Evolutionary conservation across 106 monocot genomes (phyloP).

Genomic region (Xerophyta viscosa): DNA sequence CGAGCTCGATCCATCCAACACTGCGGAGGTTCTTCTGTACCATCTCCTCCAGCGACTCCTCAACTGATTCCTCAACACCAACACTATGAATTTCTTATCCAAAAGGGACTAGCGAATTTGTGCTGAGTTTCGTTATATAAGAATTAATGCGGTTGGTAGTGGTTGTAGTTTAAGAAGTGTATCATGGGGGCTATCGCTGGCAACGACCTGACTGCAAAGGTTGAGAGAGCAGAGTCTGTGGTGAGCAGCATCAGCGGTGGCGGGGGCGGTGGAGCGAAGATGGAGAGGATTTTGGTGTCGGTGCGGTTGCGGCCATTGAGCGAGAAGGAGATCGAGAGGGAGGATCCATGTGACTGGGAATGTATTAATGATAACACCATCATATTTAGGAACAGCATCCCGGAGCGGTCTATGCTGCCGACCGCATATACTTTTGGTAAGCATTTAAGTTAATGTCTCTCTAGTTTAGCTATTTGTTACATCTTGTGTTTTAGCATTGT

Average conservation of each 20-base stretch:
- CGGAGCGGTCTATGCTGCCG: slow-evolving; percentile 57
- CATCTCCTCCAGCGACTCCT: too few relatives aligned
- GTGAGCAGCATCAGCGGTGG: slow-evolving; percentile 9
- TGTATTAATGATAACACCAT: slow-evolving; percentile 81
- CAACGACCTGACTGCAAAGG: too few relatives aligned
- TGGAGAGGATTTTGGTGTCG: slow-evolving; percentile 86
- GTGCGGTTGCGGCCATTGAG: slow-evolving; percentile 89
- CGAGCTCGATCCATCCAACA: too few relatives aligned
- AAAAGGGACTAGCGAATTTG: too few relatives aligned
- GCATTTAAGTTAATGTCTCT: neutral
- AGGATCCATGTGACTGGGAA: slow-evolving; percentile 78
- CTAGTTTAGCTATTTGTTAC: neutral
- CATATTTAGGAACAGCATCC: slow-evolving; percentile 49
- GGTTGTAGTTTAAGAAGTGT: too few relatives aligned
- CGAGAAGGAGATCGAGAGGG: slow-evolving; percentile 54
- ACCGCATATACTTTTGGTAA: slow-evolving; percentile 85
- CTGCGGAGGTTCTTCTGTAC: too few relatives aligned
- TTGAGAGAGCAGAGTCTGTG: slow-evolving; percentile 20
- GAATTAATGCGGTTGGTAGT: too few relatives aligned
- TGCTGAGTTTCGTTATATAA: too few relatives aligned
- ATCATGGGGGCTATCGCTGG: too few relatives aligned
- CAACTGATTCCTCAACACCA: too few relatives aligned
- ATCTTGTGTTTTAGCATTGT: neutral
- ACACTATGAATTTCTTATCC: too few relatives aligned
- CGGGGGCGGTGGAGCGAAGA: slow-evolving; percentile 20